phyloP scores from a whole-genome alignment of 352 stramenopile genomes.

The Plasmopara halstedii region DNA sequence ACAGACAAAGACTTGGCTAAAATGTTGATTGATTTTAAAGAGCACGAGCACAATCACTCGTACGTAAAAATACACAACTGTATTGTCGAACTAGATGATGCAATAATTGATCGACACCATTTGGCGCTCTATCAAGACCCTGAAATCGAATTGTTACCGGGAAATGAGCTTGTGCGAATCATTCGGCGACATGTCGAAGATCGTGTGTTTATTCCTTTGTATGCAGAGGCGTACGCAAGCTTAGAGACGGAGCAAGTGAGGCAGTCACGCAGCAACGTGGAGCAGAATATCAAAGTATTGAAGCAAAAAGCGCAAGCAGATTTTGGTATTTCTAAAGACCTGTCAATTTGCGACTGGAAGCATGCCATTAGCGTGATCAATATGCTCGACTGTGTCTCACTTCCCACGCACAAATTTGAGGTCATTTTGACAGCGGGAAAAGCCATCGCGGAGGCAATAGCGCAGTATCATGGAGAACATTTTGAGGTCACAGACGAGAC shows the following conservation, averaged over 20 bases:
- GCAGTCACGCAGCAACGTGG: conserved; percentile 19
- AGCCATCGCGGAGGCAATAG: conserved; percentile 41
- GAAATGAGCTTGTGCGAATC: conserved; percentile 66
- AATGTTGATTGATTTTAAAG: conserved; percentile 48
- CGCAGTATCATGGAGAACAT: conserved; percentile 40
- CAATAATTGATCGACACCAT: conserved; percentile 62
- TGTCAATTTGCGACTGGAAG: conserved; percentile 59
- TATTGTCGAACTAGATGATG: conserved; percentile 54
- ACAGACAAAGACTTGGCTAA: conserved; percentile 47
- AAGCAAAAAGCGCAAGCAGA: conserved; percentile 42
- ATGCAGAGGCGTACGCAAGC: conserved; percentile 44
- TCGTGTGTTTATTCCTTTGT: conserved; percentile 62
- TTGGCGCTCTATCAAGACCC: conserved; percentile 52
- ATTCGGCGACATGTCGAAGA: conserved; percentile 76
- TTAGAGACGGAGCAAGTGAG: conserved; percentile 40
- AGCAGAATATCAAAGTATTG: conserved; percentile 56
- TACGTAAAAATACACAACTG: conserved; percentile 48
- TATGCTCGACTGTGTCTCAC: conserved; percentile 64
- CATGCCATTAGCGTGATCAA: conserved; percentile 45
- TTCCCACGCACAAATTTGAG: conserved; percentile 80
- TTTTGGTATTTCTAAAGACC: conserved; percentile 57
- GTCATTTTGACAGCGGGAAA: conserved; percentile 53
- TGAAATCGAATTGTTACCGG: conserved; percentile 54
- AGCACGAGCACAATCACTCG: conserved; percentile 35
- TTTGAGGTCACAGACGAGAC: conserved; percentile 55